Evolutionary conservation across 2,329 filamentous ascomycete species (phyloP).

Genomic region (Ophiostoma ips): DNA sequence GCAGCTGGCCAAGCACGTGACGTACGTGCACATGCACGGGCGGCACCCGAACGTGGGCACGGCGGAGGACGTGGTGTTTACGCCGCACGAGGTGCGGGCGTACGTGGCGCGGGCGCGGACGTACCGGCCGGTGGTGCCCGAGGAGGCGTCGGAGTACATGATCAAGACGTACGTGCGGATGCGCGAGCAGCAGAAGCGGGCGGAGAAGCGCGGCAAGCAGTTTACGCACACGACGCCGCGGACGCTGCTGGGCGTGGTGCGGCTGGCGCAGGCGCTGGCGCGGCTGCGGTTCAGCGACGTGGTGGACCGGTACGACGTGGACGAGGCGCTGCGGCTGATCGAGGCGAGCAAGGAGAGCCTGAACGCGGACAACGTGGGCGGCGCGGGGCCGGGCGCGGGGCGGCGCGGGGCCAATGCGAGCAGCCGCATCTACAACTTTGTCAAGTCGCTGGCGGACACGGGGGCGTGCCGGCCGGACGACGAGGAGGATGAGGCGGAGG

Average conservation of each 20-base stretch:
- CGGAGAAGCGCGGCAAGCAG: slow-evolving; percentile 80
- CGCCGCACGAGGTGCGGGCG: slow-evolving; percentile 83
- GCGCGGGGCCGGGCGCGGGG: slow-evolving; percentile 30
- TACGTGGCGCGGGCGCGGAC: slow-evolving; percentile 89
- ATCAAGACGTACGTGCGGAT: slow-evolving; percentile 92
- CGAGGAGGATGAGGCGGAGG: slow-evolving; percentile 40
- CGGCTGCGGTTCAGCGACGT: slow-evolving; percentile 76
- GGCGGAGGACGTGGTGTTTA: slow-evolving; percentile 54
- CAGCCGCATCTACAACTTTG: slow-evolving; percentile 88
- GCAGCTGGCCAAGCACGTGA: slow-evolving; percentile 87
- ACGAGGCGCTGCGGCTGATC: slow-evolving; percentile 80
- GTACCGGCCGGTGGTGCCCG: slow-evolving; percentile 75
- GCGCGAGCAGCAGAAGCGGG: slow-evolving; percentile 79
- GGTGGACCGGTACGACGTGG: slow-evolving; percentile 84
- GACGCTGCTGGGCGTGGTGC: slow-evolving; percentile 83
- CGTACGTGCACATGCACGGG: slow-evolving; percentile 94
- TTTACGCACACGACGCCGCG: slow-evolving; percentile 90
- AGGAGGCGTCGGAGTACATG: slow-evolving; percentile 84
- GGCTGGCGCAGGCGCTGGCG: slow-evolving; percentile 85
- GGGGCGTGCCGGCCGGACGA: slow-evolving; percentile 70
- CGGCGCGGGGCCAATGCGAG: slow-evolving; percentile 63
- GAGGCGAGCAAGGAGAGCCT: slow-evolving; percentile 90
- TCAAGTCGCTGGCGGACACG: slow-evolving; percentile 73
- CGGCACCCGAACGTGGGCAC: slow-evolving; percentile 64
- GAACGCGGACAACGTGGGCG: slow-evolving; percentile 56